phyloP scores from a whole-genome alignment of 2,329 filamentous ascomycete species.

The Dothidotthia symphoricarpi region DNA sequence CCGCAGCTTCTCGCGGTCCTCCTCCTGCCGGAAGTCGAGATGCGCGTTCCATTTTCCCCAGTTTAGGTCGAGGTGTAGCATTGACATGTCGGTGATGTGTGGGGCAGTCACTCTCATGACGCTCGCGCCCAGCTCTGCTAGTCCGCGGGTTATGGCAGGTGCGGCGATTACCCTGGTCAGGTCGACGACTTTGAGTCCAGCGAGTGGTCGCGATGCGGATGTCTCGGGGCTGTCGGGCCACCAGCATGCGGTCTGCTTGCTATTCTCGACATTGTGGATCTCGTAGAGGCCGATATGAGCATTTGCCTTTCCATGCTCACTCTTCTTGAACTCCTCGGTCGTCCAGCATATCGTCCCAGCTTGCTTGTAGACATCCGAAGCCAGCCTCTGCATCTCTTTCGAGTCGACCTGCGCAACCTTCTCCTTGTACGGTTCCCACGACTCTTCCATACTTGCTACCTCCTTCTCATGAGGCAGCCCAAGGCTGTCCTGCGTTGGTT shows the following conservation, averaged over 20 bases:
- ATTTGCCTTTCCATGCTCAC: constrained; percentile 46
- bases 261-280: constrained; percentile 28
- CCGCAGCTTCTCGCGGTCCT: constrained; percentile 42
- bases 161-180: constrained; percentile 52
- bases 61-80: constrained; percentile 49
- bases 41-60: constrained; percentile 52
- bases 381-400: constrained; percentile 35
- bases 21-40: constrained; percentile 46
- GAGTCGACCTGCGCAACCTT: constrained; percentile 38
- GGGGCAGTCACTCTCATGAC: constrained; percentile 48
- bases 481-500: constrained; percentile 43
- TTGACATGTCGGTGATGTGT: constrained; percentile 43
- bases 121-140: constrained; percentile 50
- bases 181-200: constrained; percentile 53
- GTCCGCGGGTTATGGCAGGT: constrained; percentile 44
- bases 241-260: constrained; percentile 40
- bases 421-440: constrained; percentile 35
- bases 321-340: constrained; percentile 40
- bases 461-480: constrained; percentile 36
- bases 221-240: constrained; percentile 42
- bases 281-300: constrained; percentile 45
- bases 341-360: constrained; percentile 44
- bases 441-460: constrained; percentile 26
- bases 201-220: constrained; percentile 43
- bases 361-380: constrained; percentile 42